Evolutionary conservation across 2,329 filamentous ascomycete species (phyloP), one percentile per base, ranked within the genome.

Genomic region (Exophiala xenobiotica): DNA sequence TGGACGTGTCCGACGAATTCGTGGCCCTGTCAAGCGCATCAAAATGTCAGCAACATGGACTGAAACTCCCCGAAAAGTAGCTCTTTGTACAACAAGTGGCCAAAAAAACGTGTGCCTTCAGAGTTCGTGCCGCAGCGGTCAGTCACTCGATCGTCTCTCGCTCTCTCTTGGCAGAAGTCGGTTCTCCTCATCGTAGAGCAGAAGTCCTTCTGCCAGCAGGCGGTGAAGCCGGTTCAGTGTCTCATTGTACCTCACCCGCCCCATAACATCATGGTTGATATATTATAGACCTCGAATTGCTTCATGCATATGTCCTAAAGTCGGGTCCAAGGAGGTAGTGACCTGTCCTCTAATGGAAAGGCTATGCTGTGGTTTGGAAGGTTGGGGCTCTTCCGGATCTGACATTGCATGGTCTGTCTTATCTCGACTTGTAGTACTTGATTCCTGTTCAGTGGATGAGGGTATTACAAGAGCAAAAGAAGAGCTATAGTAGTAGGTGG

Each of bases 1-100:
- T 75, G 69, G 9, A 81, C 64, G 0, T 76, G 60, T 1, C 77
- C 78, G 0, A 80, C 74, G 23, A 75, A 77, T 59, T 81, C 77
- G 52, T 81, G 77, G 19, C 78, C 78, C 1, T 80, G 66, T 23
- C 18, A 40, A 3, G 2, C 12, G n/a, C n/a, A n/a, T 9, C 31
- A 14, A 35, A 35, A 12, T 31, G 27, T 12, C 11, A n/a, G 27
- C 3, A 8, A n/a, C n/a, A n/a, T n/a, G n/a, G n/a, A n/a, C n/a
- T n/a, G n/a, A n/a, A n/a, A n/a, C n/a, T n/a, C n/a, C n/a, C n/a
- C n/a, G n/a, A n/a, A n/a, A n/a, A n/a, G n/a, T n/a, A n/a, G n/a
- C n/a, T n/a, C n/a, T n/a, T n/a, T n/a, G n/a, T n/a, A n/a, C n/a
- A n/a, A n/a, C n/a, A n/a, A n/a, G n/a, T n/a, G n/a, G n/a, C n/a